Percentiles rank a stretch among this genome's conserved stretches.
Conservation (phyloP, 106 monocot genomes). For the Ottelia alismoides region DNA sequence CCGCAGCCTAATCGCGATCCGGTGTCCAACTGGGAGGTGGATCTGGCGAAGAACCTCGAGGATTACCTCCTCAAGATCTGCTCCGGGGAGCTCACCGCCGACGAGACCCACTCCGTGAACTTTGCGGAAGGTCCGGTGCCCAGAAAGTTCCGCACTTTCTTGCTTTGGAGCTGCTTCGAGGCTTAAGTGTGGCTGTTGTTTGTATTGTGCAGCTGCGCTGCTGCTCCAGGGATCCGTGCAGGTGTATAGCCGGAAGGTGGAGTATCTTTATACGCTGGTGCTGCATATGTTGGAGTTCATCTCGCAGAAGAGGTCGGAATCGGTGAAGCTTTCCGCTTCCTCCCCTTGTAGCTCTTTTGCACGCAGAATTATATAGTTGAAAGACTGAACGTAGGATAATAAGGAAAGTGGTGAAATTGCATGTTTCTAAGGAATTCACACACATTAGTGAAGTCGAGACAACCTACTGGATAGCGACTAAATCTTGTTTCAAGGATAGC, state of each 20-base stretch:
- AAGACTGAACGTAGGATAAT: too few species aligned
- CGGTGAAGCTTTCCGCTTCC: background rate
- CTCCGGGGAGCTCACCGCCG: conserved; percentile 53
- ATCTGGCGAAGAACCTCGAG: conserved; percentile 77
- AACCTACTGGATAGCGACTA: too few species aligned
- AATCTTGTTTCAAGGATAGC: too few species aligned
- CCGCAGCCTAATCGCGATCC: conserved; percentile 71
- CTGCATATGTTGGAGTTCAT: conserved; percentile 73
- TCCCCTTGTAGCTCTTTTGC: background rate
- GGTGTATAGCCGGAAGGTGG: conserved; percentile 92
- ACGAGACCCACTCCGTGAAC: conserved; percentile 46
- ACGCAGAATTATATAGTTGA: too few species aligned
- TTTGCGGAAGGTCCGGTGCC: conserved; percentile 68
- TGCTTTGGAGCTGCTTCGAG: background rate
- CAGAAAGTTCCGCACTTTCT: conserved; percentile 4
- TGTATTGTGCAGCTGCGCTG: conserved; percentile 55
- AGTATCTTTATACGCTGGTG: conserved; percentile 80
- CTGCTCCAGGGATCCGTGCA: conserved; percentile 86
- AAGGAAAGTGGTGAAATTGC: too few species aligned
- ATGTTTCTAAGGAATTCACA: too few species aligned
- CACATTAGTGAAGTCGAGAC: background rate
- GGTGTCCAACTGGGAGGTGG: conserved; percentile 77
- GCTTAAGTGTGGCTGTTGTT: too few species aligned
- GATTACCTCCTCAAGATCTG: conserved; percentile 95
- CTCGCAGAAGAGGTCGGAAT: conserved; percentile 57